A percentile compares a stretch with the other conserved stretches of the same genome.
Conservation (phyloP, 176 grass and related monocot genomes). For the Microstegium vimineum region DNA sequence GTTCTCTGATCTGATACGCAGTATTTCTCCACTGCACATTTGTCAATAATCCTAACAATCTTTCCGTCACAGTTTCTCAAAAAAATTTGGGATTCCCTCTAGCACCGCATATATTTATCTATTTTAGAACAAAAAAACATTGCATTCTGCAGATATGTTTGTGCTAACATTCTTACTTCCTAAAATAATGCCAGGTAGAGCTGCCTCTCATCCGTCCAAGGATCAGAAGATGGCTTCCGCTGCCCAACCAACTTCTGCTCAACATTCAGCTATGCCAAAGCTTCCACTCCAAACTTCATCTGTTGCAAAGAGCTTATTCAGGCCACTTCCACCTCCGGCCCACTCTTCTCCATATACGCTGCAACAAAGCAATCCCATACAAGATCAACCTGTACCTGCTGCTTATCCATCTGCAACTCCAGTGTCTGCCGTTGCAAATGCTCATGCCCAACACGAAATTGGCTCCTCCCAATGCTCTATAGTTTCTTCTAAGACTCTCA, state of each 20-base stretch:
- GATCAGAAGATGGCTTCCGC: constrained; percentile 14
- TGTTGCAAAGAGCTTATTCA: constrained; percentile 71
- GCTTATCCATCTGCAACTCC: constrained; percentile 17
- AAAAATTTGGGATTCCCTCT: neutral
- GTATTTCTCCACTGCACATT: neutral
- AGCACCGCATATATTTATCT: neutral
- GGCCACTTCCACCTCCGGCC: constrained; percentile 19
- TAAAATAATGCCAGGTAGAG: constrained; percentile 50
- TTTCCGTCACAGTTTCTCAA: neutral
- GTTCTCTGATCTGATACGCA: too few relatives aligned
- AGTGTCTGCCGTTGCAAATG: neutral
- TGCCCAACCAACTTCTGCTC: constrained; percentile 10
- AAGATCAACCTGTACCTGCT: neutral
- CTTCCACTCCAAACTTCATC: constrained; percentile 38
- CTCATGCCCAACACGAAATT: constrained; percentile 19
- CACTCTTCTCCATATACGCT: constrained; percentile 48
- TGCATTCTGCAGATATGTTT: neutral
- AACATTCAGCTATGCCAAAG: constrained; percentile 14
- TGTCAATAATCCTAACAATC: neutral
- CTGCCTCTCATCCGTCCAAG: constrained; percentile 4
- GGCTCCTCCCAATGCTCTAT: constrained; percentile 62
- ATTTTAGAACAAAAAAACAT: too few relatives aligned
- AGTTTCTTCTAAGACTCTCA: constrained; percentile 78
- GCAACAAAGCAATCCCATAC: constrained; percentile 22
- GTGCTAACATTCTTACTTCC: neutral